Percentiles rank a stretch among this genome's conserved stretches.
Evolutionary conservation across 2,329 filamentous ascomycete genomes (phyloP).

Genomic region (Fusarium sp.): DNA sequence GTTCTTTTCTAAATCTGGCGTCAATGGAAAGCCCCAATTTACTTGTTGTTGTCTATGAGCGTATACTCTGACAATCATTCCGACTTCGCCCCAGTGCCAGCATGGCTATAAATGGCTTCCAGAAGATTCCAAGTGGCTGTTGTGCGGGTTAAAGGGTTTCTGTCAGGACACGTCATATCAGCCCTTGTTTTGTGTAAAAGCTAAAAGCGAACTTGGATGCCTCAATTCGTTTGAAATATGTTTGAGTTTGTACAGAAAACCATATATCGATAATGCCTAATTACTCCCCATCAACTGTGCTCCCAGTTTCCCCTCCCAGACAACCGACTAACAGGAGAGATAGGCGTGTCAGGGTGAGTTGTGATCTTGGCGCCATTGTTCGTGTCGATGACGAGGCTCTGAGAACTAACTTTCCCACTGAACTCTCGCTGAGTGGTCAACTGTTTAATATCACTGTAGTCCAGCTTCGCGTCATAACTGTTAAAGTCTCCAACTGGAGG

Average conservation of each 20-base stretch:
- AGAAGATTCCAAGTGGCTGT: not conserved
- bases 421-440: not conserved
- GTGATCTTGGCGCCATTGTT: not conserved
- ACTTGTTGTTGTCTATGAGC: not conserved
- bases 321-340: not conserved
- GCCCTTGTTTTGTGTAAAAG: not conserved
- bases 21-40: not conserved
- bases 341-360: not conserved
- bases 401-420: not conserved
- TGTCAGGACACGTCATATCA: not conserved
- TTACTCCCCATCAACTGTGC: not conserved
- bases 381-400: not conserved
- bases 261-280: not conserved
- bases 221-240: not conserved
- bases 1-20: not conserved
- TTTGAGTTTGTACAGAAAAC: not conserved
- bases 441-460: not conserved
- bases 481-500: not conserved
- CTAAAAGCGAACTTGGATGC: not conserved
- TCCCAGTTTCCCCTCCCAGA: not conserved
- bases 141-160: not conserved
- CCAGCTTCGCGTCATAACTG: not conserved
- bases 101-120: not conserved
- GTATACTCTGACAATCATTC: not conserved
- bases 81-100: not conserved